Conservation (phyloP, 345 rosid genomes). For the Eucalyptus curtisii region DNA sequence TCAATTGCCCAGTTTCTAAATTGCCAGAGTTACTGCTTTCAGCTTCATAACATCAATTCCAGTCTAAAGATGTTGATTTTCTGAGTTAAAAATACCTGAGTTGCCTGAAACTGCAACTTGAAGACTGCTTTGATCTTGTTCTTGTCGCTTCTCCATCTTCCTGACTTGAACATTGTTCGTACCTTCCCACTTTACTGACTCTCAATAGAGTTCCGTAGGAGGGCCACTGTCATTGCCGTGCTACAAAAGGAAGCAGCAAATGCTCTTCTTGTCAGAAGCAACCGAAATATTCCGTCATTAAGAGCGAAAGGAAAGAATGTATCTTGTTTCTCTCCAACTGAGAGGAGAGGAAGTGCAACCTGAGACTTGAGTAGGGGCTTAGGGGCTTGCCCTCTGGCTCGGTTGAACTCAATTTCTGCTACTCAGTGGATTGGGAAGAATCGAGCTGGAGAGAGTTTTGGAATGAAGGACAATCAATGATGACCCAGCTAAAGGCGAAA, state of each 20-base stretch:
- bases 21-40: neutral
- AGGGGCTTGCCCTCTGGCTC: neutral
- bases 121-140: slow-evolving; percentile 84
- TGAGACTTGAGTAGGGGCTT: neutral
- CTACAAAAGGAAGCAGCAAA: neutral
- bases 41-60: neutral
- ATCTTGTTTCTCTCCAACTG: neutral
- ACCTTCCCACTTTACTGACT: neutral
- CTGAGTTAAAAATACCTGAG: slow-evolving; percentile 50
- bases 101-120: slow-evolving; percentile 86
- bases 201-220: neutral
- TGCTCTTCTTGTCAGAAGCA: neutral
- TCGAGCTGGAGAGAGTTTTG: neutral
- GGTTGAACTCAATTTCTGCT: neutral
- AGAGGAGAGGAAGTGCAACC: neutral
- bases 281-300: neutral
- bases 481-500: neutral
- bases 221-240: neutral
- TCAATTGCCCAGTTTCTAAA: neutral
- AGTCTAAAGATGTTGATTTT: neutral
- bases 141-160: slow-evolving; percentile 91
- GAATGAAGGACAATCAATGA: neutral
- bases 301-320: neutral
- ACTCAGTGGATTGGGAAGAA: neutral
- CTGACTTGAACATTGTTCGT: slow-evolving; percentile 67